Evolutionary conservation across 805 yeast genomes (phyloP), one percentile per base, ranked within the genome.

Genomic region (Hanseniaspora guilliermondii): DNA sequence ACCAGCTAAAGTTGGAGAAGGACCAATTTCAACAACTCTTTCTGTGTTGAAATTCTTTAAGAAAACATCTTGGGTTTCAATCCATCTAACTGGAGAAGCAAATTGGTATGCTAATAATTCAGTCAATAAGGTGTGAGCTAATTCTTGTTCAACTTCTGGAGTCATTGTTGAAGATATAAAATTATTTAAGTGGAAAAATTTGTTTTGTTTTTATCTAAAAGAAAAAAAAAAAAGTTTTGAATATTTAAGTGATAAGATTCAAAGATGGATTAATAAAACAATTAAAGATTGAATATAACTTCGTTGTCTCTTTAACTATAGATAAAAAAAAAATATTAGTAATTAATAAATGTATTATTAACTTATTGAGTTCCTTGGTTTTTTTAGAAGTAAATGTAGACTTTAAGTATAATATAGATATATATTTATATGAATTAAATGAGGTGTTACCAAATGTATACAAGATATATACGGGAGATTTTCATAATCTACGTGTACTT

Each of bases 1-100:
- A 61, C 97, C 97, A 40, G 97, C 93, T 68, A 93, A 77, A 44
- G 98, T 93, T 58, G 99, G 97, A 48, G 97, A 88, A 58, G 99
- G 99, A 55, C 99, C 99, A 60, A 93, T 87, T 72, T 93, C 99
- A 61, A 93, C 96, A 58, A 93, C 91, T 67, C 98, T 80, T 74
- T 94, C 98, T 58, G 97, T 85, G 72, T 91, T 88, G 79, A 80
- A 84, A 63, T 88, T 93, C 69, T 86, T 85, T 68, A 93, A 79
- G 68, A 93, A 85, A 56, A 93, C 97, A 74, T 93, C 98, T 73
- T 93, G 99, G 58, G 98, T 93, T 70, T 94, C 98, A 70, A 94
- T 93, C 97, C 99, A 93, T 78, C 97, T 83, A 60, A 93, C 99
- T 47, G 99, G 98, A 58, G 97, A 89, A 49, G 99, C 99, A 66